Base-by-base conservation (phyloP, 2,329 filamentous ascomycete species). In the Cercospora beticola region DNA sequence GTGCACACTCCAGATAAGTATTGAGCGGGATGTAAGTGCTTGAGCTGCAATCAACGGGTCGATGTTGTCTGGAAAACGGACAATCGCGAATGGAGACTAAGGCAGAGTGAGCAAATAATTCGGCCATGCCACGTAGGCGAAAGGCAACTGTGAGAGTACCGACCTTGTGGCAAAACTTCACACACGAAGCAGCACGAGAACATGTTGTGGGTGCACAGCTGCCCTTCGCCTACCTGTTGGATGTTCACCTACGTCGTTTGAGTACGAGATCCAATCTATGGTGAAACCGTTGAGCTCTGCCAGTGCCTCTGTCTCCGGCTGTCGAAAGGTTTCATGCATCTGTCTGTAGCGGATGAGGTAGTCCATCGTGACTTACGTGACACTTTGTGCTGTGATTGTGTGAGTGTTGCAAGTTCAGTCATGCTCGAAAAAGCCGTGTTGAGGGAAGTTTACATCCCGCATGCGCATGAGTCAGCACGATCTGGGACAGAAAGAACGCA, bases 281-380 rank as follows among this genome's bases (percentile, higher is more conserved):
- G 90, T 81, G 40, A 95, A 83, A 9, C 85, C 85, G 66, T 89
- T 86, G 5, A 94, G 78, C 9, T 88, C 82, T 4, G 93, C 93
- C 21, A 99, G 83, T 26, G 95, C 89, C 76, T 94, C 83, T 14
- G 97, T 86, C 80, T 99, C 95, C 3, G 94, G 88, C 66, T 89
- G 84, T 46, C 94, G 90, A 78, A 99, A 99, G n/a, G 88, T 90
- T 82, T 97, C 93, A 79, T 98, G 94, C 68, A 87, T 85, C 80
- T 98, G 95, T 56, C 90, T 91, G 78, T 98, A 93, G 75, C 94
- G 92, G 72, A 99, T 89, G 69, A 99, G 86, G 77, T 92, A 98
- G 70, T 96, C 88, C 88, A 86, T 87, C 7, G 9, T 31, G 49
- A 14, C 5, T 56, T 56, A 56, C 14, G 49, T 23, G 56, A 36